Evolutionary conservation across 768 basidiomycete genomes (phyloP).

Genomic region (Rhizopogon roseolus): DNA sequence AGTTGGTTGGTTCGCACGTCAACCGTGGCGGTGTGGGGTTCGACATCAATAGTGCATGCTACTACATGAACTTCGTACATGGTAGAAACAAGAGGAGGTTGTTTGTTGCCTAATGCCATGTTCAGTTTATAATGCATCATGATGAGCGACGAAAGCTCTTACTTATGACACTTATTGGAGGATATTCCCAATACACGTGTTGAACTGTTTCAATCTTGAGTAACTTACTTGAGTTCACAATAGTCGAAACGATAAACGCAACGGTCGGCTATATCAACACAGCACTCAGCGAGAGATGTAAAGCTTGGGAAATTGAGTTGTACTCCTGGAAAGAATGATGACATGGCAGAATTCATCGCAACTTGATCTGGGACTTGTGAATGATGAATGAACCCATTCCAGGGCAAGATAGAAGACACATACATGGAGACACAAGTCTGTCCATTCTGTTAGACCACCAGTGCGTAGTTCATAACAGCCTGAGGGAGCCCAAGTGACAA

Average conservation of each 20-base stretch:
- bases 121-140: not conserved
- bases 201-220: not conserved
- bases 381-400: not conserved
- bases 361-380: not conserved
- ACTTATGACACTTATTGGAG: too few species aligned
- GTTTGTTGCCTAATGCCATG: not conserved
- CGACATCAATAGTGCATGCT: constrained; percentile 4
- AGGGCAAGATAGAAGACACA: not conserved
- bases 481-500: too few species aligned
- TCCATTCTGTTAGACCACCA: too few species aligned
- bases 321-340: not conserved
- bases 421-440: too few species aligned
- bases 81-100: not conserved
- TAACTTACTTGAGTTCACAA: constrained; percentile 2
- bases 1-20: constrained; percentile 2
- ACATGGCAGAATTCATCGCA: not conserved
- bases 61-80: constrained; percentile 5
- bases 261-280: not conserved
- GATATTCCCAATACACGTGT: not conserved
- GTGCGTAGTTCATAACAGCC: too few species aligned
- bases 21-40: not conserved
- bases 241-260: constrained; percentile 9
- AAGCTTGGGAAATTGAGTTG: not conserved
- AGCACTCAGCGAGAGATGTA: not conserved
- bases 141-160: not conserved